Evolutionary conservation across 805 yeast species (phyloP), one percentile per base, ranked within the genome.

Genomic region (Candida coleopterorum): DNA sequence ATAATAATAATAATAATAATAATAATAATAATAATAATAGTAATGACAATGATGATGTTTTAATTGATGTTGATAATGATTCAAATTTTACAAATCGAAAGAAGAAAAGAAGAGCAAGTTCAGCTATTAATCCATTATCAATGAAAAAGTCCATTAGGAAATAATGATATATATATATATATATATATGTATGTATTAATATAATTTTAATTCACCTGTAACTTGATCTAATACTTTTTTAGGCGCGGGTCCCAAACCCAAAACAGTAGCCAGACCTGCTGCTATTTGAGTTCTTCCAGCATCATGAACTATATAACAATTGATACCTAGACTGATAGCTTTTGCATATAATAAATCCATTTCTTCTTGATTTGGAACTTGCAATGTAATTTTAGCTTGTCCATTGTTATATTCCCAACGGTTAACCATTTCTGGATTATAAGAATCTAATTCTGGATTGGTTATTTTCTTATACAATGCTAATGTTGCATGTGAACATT

Each of bases 211-310:
- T 18, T 72, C 80, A 11, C 85, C 81, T 1, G 97, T 89, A 37
- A 90, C 77, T 53, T 80, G 77, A 56, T 93, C 96, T 42, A 90
- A 58, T 0, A 81, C 78, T 0, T 71, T 48, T 46, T 80, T 85
- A 16, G 97, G 97, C 14, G 96, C 97, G 1, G 99, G 99, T 0
- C 99, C 99, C 18, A 93, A 56, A 1, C 97, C 98, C n/a, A 93
- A 62, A 1, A 93, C 97, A 0, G 98, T 93, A 2, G 95, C 94
- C 41, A 93, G 81, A 1, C 97, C 97, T 5, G 96, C 84, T n/a
- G 86, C 95, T 34, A 93, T 78, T 57, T 93, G 97, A 1, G 98
- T 90, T 49, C 97, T 74, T 3, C 98, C 98, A 18, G 98, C 98
- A 62, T 93, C 99, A 48, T 84, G 94, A 25, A 93, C 87, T 5